Evolutionary conservation across 176 grass and related monocot species (phyloP).

Genomic region (Phragmites australis): DNA sequence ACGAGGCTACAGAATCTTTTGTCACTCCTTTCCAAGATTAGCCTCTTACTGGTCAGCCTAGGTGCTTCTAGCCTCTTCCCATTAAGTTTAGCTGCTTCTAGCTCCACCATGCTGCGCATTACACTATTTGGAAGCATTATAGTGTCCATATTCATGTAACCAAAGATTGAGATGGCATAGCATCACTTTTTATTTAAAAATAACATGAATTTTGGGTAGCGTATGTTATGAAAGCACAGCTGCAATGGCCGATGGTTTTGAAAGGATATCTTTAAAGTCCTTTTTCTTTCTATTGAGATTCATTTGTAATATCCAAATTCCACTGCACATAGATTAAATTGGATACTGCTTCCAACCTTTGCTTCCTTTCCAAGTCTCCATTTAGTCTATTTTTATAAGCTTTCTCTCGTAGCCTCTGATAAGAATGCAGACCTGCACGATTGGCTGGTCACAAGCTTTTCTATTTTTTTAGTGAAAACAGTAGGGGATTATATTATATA

Average conservation of each 20-base stretch:
- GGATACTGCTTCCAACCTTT: neutral
- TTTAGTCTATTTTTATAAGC: neutral
- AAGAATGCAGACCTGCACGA: neutral
- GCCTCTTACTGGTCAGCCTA: conserved; percentile 1
- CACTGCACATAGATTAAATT: neutral
- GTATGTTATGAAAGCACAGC: neutral
- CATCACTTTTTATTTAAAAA: neutral
- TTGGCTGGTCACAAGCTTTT: neutral
- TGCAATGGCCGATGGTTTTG: neutral
- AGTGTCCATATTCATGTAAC: neutral
- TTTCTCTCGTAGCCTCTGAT: neutral
- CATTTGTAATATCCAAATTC: neutral
- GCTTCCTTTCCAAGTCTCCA: neutral
- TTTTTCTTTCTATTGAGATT: neutral
- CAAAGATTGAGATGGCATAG: neutral
- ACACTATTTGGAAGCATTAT: neutral
- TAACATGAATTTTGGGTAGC: neutral
- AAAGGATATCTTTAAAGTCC: neutral
- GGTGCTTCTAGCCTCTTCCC: conserved; percentile 4
- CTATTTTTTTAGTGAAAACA: conserved; percentile 22
- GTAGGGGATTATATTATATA: no score
- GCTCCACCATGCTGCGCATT: neutral
- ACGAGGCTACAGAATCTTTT: conserved; percentile 17
- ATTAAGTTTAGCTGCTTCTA: neutral
- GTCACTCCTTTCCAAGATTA: conserved; percentile 1